These are phyloP conservation scores for Paramecium biaurelia DNA, from an alignment of 73 alveolate species.

Conservation along the genomic window DNA sequence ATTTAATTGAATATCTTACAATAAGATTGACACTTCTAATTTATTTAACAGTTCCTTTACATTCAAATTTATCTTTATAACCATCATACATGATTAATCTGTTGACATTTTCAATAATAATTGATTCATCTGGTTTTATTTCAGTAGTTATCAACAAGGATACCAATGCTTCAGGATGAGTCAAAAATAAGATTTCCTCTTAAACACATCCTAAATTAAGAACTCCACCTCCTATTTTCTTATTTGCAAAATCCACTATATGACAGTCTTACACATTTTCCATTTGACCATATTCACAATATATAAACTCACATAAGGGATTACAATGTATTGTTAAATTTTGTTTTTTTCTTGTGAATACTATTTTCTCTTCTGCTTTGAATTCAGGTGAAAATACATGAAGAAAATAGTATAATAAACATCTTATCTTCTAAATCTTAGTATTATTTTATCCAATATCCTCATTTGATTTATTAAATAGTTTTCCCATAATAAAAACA, in stretches of 20 bases:
- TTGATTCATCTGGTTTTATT: constrained; percentile 87
- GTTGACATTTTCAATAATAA: constrained; percentile 79
- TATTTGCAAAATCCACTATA: constrained; percentile 92
- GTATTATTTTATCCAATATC: not conserved
- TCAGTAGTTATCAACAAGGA: constrained; percentile 77
- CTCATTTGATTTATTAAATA: not conserved
- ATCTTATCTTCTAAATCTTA: constrained; percentile 10
- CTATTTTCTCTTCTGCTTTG: not conserved
- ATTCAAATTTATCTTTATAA: constrained; percentile 71
- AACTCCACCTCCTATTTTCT: constrained; percentile 95
- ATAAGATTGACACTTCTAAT: not conserved
- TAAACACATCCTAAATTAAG: constrained; percentile 84
- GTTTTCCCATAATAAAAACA: not conserved
- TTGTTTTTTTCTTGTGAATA: not conserved
- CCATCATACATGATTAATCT: constrained; percentile 80
- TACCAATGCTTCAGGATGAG: constrained; percentile 81
- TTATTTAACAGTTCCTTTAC: constrained; percentile 65
- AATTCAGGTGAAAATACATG: not conserved
- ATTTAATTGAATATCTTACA: not conserved
- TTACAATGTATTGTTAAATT: not conserved
- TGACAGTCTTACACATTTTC: constrained; percentile 65
- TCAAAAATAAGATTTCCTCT: constrained; percentile 92
- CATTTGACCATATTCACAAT: constrained; percentile 26
- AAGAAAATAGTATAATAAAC: not conserved
- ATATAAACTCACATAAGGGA: not conserved